Percentiles rank a stretch among this genome's conserved stretches.
phyloP scores from a whole-genome alignment of 208 protist genomes.

The Acanthamoeba royreba region DNA sequence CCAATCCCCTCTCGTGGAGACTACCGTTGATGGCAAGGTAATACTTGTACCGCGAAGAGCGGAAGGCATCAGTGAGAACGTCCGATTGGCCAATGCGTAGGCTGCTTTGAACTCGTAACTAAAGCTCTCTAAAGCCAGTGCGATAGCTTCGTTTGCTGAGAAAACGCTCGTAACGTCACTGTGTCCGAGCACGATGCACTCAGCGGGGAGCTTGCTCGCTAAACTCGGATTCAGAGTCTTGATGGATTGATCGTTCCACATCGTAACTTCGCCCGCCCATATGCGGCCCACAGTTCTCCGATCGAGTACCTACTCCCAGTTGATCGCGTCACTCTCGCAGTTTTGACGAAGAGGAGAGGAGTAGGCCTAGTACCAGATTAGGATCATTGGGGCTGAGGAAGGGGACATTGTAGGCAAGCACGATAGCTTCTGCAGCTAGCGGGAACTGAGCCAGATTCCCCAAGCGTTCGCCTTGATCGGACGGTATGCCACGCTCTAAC shows the following conservation, averaged over 20 bases:
- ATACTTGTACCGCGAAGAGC: neutral
- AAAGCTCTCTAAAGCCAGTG: neutral
- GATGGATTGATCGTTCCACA: neutral
- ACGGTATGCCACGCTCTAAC: too few species aligned
- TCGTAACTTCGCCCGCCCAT: neutral
- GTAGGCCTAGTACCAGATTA: neutral
- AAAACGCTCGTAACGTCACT: neutral
- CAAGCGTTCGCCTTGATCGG: too few species aligned
- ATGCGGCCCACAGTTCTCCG: neutral
- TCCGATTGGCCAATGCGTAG: neutral
- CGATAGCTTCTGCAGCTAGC: neutral
- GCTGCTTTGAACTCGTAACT: neutral
- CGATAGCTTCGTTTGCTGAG: neutral
- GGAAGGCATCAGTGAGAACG: neutral
- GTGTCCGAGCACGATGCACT: neutral
- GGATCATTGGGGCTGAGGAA: neutral
- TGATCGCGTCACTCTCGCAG: neutral
- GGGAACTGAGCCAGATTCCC: neutral
- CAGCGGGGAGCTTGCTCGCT: neutral
- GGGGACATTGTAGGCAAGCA: neutral
- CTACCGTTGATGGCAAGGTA: neutral
- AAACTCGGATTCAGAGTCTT: neutral
- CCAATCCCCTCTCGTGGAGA: neutral
- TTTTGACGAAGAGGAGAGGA: neutral
- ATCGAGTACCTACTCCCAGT: neutral